phyloP scores from a whole-genome alignment of 2,329 filamentous ascomycete species.

The Diaporthe destruens region DNA sequence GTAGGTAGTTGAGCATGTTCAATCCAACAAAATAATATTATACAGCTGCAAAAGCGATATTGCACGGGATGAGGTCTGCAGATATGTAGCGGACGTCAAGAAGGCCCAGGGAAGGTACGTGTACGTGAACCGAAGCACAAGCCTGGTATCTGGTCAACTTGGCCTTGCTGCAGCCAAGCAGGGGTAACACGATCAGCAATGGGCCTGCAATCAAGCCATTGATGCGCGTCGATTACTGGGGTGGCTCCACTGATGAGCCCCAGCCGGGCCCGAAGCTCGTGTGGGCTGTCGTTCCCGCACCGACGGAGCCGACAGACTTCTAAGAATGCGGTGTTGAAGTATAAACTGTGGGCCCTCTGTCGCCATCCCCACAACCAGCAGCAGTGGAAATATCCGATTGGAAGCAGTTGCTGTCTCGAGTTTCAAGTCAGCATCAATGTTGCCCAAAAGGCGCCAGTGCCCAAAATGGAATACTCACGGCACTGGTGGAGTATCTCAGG shows the following conservation, averaged over 20 bases:
- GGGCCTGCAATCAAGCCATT: constrained; percentile 21
- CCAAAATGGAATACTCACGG: constrained; percentile 15
- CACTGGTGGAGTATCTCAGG: constrained; percentile 33
- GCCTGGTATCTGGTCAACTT: constrained; percentile 20
- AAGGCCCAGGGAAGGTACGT: too few species aligned
- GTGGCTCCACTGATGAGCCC: constrained; percentile 21
- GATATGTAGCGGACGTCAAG: too few species aligned
- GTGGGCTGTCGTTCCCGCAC: neutral
- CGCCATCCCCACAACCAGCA: constrained; percentile 13
- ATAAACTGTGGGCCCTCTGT: neutral
- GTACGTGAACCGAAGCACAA: neutral
- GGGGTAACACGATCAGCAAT: constrained; percentile 16
- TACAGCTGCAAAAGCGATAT: neutral
- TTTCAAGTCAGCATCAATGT: constrained; percentile 24
- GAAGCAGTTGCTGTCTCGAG: constrained; percentile 7
- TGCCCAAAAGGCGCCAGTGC: constrained; percentile 14
- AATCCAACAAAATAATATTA: too few species aligned
- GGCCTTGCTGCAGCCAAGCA: constrained; percentile 14
- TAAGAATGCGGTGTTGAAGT: too few species aligned
- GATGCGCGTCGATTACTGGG: constrained; percentile 25
- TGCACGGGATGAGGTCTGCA: neutral
- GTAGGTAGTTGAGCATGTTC: too few species aligned
- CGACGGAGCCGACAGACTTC: neutral
- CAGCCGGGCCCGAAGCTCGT: neutral
- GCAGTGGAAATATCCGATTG: constrained; percentile 24